Evolutionary conservation across 352 stramenopile species (phyloP), one percentile per base, ranked within the genome.

Genomic region (Pythium utonaiense): DNA sequence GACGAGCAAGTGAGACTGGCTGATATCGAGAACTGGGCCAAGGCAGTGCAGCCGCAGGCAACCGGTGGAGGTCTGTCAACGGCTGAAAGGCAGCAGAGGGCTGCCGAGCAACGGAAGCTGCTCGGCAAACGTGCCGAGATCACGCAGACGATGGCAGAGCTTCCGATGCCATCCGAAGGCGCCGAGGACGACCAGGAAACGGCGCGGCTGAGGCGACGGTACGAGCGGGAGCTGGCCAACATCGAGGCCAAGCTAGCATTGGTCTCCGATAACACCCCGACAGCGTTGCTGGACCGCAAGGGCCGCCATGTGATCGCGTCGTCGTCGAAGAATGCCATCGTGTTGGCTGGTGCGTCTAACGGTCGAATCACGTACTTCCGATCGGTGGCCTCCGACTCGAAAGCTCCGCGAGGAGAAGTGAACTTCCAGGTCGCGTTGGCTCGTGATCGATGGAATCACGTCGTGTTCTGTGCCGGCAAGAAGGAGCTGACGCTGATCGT

Each of bases 281-380:
- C 70, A 0, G 66, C 75, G 53, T 58, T 90, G 25, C 57, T 90
- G 1, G 75, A 81, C 38, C 66, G 77, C 22, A 70, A 74, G 16
- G 78, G 77, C 1, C 77, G 70, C 30, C 83, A 93, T 41, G 73
- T 88, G 21, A 70, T 90, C 30, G 73, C 75, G 42, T 88, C 80
- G n/a, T 88, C 75, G 12, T 5, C 53, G 5, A 71, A 67, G 31
- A 82, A 83, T 48, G 75, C 77, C 9, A 86, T 89, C 33, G 64
- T 79, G 14, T 64, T 89, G 6, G 64, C 74, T 1, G 66, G 69
- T 14, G 69, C 64, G 0, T 3, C 38, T 2, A 56, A 74, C 50
- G 72, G 76, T 6, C 57, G 71, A 42, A 68, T 86, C 51, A 62
- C 66, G 6, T 84, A 82, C 57, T 81, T 75, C 40, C 74, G 74